Evolutionary conservation across 345 rosid genomes (phyloP).

Genomic region (Carallia brachiata): DNA sequence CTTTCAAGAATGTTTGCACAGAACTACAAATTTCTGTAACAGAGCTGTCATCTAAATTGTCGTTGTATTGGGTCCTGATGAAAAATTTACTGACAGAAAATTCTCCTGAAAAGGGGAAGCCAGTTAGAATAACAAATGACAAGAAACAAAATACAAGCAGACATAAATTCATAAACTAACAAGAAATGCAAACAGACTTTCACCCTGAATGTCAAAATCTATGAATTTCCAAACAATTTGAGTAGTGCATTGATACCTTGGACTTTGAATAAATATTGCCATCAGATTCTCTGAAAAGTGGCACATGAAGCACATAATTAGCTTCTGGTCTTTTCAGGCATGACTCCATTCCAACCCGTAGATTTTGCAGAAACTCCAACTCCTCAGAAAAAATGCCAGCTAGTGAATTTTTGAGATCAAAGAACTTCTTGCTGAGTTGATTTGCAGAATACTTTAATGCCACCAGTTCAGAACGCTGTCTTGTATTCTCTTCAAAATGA

Average conservation of each 20-base stretch:
- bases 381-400: conserved; percentile 55
- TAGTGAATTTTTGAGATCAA: conserved; percentile 40
- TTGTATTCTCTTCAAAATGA: conserved; percentile 48
- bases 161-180: conserved; percentile 4
- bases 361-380: conserved; percentile 53
- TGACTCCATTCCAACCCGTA: conserved; percentile 52
- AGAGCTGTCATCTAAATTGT: conserved; percentile 40
- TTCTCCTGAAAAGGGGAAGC: conserved; percentile 47
- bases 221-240: conserved; percentile 3
- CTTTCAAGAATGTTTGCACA: conserved; percentile 52
- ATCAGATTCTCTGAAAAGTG: conserved; percentile 30
- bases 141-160: neutral
- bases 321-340: conserved; percentile 39
- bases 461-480: conserved; percentile 45
- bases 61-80: conserved; percentile 35
- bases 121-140: conserved; percentile 19
- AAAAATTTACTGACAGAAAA: conserved; percentile 34
- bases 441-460: conserved; percentile 43
- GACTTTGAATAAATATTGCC: conserved; percentile 24
- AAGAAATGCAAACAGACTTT: conserved; percentile 5
- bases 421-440: conserved; percentile 45
- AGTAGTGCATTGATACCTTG: conserved; percentile 44
- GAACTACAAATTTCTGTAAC: conserved; percentile 41
- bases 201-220: neutral
- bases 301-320: conserved; percentile 32